Evolutionary conservation across 805 yeast species (phyloP), one percentile per base, ranked within the genome.

Genomic region (Pichia pseudocactophila): DNA sequence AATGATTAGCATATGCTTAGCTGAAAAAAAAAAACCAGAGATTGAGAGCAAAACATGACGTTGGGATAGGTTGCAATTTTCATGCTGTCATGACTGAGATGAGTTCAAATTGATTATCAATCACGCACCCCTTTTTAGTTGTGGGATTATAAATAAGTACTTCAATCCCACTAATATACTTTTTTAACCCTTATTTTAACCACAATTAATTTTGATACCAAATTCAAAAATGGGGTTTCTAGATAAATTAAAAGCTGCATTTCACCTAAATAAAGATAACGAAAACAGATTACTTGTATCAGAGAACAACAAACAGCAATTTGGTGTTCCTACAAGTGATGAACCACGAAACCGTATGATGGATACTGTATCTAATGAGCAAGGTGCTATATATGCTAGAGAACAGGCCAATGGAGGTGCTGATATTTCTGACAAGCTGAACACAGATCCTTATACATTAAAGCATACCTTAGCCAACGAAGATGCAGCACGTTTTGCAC

Each of bases 321-420:
- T 43, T 19, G 44, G 42, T 34, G 35, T 37, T 7, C 39, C 34
- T 22, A 37, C 34, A 7, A 32, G 41, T 20, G 42, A 41, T 26
- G 34, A 36, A n/a, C 47, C 47, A 19, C 40, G 49, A 7, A 45
- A 45, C 27, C 34, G 45, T 9, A 40, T 48, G 43, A 39, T 48
- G 47, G 51, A 48, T 30, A 43, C 49, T 2, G 20, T 48, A 10
- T 45, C 49, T 1, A 48, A 48, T 16, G 44, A 37, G 15, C 46
- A 48, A 30, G 47, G 44, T 15, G 43, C 41, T 2, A 4, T 25
- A 4, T 32, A 20, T 15, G 37, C 36, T 3, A 36, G 32, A n/a
- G 13, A 30, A 30, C 7, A 27, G 28, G 19, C 25, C n/a, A n/a
- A 35, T 27, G 35, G 41, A 7, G 34, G 16, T 17, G 38, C 17